phyloP scores from a whole-genome alignment of 805 yeast species.

The Tetrapisispora phaffii region DNA sequence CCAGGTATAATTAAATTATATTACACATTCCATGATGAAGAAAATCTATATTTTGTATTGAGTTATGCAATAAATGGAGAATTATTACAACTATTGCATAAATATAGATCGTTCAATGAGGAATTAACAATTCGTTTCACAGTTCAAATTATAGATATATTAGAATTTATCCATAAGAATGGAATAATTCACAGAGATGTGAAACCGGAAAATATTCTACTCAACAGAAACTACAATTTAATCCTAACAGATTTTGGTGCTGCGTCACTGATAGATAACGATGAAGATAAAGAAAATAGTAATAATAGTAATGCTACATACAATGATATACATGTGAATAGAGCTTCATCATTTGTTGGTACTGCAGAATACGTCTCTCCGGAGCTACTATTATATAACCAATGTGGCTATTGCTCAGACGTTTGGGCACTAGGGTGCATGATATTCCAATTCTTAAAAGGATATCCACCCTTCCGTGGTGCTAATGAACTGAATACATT shows the following conservation, averaged over 20 bases:
- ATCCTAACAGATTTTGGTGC: conserved; percentile 97
- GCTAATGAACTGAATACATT: conserved; percentile 76
- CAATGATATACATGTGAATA: conserved; percentile 11
- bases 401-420: conserved; percentile 76
- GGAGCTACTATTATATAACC: conserved; percentile 67
- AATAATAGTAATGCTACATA: conserved; percentile 15
- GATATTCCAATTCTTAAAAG: conserved; percentile 70
- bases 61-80: conserved; percentile 97
- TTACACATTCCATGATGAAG: conserved; percentile 90
- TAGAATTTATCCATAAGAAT: conserved; percentile 75
- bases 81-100: conserved; percentile 62
- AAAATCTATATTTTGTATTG: conserved; percentile 78
- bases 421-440: conserved; percentile 95
- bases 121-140: conserved; percentile 69
- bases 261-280: conserved; percentile 44
- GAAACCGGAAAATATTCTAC: conserved; percentile 86
- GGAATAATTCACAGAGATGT: conserved; percentile 91
- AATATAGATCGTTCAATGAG: conserved; percentile 55
- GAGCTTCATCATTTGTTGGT: conserved; percentile 77
- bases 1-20: conserved; percentile 90
- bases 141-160: conserved; percentile 82
- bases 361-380: conserved; percentile 97
- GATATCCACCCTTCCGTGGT: conserved; percentile 85
- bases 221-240: conserved; percentile 75
- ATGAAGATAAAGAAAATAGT: conserved; percentile 12